Percentiles rank a stretch among this genome's conserved stretches.
Conservation (phyloP, 2,329 filamentous ascomycete genomes). For the Pseudogymnoascus sp. region DNA sequence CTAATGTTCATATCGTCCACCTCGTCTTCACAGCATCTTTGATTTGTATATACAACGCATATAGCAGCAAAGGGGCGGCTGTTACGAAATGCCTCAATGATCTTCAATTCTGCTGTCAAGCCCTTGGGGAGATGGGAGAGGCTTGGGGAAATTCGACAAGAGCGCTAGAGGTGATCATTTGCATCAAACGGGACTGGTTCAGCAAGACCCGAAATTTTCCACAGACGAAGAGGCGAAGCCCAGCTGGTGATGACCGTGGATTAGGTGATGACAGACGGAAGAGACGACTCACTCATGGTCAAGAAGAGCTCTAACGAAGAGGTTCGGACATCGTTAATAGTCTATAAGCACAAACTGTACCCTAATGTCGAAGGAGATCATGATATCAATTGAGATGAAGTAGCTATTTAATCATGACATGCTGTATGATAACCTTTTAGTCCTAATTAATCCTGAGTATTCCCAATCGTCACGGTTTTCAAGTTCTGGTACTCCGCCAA, state of each 20-base stretch:
- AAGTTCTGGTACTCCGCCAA: constrained; percentile 70
- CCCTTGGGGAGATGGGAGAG: constrained; percentile 15
- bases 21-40: constrained; percentile 16
- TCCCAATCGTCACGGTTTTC: constrained; percentile 50
- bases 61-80: constrained; percentile 10
- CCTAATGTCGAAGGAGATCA: not conserved
- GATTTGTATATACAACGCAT: constrained; percentile 15
- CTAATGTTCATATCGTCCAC: constrained; percentile 15
- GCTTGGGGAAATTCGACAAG: constrained; percentile 13
- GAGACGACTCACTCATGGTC: constrained; percentile 12
- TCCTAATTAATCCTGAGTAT: not conserved
- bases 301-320: not conserved
- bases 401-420: not conserved
- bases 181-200: constrained; percentile 16
- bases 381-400: not conserved
- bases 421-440: not conserved
- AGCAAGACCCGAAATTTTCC: constrained; percentile 12
- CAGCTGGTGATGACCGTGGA: not conserved
- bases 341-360: not conserved
- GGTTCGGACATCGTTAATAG: not conserved
- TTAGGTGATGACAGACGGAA: constrained; percentile 11
- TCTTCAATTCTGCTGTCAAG: constrained; percentile 16
- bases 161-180: constrained; percentile 15
- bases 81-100: constrained; percentile 10
- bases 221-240: constrained; percentile 11